A percentile compares a stretch with the other conserved stretches of the same genome.
Conservation (phyloP, 208 protist genomes). For the Crithidia acanthocephali region DNA sequence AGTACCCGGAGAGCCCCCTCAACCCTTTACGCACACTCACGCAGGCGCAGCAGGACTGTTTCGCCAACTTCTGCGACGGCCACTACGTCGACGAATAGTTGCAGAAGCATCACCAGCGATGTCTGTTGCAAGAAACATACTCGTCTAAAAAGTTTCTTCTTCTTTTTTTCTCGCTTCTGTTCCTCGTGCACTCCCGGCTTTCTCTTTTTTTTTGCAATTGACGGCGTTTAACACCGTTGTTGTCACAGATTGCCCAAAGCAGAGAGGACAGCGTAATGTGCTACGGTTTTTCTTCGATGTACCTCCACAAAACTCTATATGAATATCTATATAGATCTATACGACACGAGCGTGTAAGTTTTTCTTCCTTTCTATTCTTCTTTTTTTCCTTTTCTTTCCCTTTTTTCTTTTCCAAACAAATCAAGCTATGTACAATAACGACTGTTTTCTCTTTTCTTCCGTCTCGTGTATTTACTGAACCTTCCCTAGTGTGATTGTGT, state of each 20-base stretch:
- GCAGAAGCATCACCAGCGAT: background rate
- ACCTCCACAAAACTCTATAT: background rate
- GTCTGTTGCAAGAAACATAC: background rate
- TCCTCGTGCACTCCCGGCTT: background rate
- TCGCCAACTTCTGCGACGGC: constrained; percentile 90
- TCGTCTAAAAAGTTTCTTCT: background rate
- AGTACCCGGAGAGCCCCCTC: constrained; percentile 88
- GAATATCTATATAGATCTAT: background rate
- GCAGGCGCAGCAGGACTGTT: constrained; percentile 81
- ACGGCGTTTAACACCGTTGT: background rate
- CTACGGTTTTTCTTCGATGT: background rate
- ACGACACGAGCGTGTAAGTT: background rate
- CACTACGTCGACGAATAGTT: constrained; percentile 72
- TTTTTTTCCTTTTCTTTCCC: background rate
- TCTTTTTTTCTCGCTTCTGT: constrained; percentile 1
- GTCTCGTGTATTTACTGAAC: background rate
- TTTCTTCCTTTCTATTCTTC: background rate
- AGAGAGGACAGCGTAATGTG: background rate
- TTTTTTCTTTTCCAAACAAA: background rate
- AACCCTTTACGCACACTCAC: constrained; percentile 77
- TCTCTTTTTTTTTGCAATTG: constrained; percentile 1
- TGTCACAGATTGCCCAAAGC: background rate
- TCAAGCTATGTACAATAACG: constrained; percentile 19
- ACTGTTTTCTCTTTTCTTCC: background rate
- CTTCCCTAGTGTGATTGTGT: background rate